Evolutionary conservation across 345 rosid genomes (phyloP).

Genomic region (Rubroshorea leprosula): DNA sequence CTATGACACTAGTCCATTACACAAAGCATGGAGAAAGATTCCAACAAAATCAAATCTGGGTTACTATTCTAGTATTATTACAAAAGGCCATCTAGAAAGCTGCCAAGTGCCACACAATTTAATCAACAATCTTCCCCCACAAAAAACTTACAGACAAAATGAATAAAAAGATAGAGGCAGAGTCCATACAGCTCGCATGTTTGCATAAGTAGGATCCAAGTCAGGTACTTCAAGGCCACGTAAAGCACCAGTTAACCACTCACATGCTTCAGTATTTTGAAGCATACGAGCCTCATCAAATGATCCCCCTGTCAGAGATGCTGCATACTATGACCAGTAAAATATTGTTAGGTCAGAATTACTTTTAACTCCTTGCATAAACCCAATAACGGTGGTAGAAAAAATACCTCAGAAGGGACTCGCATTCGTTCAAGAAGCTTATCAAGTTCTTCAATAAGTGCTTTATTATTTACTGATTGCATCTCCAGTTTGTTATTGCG

Average conservation of each 20-base stretch:
- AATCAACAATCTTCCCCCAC: background rate
- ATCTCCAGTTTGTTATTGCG: slow-evolving; percentile 96
- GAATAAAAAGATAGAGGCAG: slow-evolving; percentile 10
- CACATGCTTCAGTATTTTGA: slow-evolving; percentile 93
- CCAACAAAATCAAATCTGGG: background rate
- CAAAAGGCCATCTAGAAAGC: background rate
- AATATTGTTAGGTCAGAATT: slow-evolving; percentile 20
- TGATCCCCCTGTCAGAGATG: slow-evolving; percentile 73
- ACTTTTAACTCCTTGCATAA: background rate
- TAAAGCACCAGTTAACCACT: slow-evolving; percentile 87
- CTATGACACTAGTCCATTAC: background rate
- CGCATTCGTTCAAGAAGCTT: slow-evolving; percentile 74
- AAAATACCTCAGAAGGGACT: slow-evolving; percentile 81
- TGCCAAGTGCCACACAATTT: background rate
- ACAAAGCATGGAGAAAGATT: slow-evolving; percentile 1
- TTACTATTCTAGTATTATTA: no score
- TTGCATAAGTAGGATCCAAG: slow-evolving; percentile 71
- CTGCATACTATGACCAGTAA: slow-evolving; percentile 65
- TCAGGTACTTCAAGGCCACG: slow-evolving; percentile 76
- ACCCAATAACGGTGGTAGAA: slow-evolving; percentile 2
- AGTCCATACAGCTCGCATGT: slow-evolving; percentile 78
- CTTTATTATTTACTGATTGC: slow-evolving; percentile 91
- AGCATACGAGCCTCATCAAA: slow-evolving; percentile 92
- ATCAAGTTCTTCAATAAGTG: slow-evolving; percentile 91
- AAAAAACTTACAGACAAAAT: background rate